Evolutionary conservation across 352 stramenopile species (phyloP), one percentile per base, ranked within the genome.

Genomic region (Phytophthora sp.): DNA sequence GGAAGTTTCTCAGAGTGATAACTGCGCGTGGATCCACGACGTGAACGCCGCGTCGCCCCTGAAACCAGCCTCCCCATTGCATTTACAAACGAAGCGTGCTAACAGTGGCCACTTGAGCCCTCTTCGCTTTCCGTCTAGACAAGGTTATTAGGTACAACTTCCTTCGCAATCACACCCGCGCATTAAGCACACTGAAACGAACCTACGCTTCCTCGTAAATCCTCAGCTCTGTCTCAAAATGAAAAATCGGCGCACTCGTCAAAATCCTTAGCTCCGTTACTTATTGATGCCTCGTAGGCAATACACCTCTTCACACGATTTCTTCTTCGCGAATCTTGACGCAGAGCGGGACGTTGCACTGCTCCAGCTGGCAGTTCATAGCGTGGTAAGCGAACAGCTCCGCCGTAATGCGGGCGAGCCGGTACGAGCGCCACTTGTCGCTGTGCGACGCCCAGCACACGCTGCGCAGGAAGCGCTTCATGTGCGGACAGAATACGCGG

Each of bases 401-500:
- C 23, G 77, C 78, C 0, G 69, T 84, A 10, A 77, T 58, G 9
- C 65, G 58, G 10, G 81, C 81, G 15, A 90, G 71, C 5, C 59
- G 66, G 34, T 76, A 84, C 15, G 63, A 58, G 27, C 76, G 66
- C 81, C 81, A 90, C 20, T 77, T 72, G 8, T 74, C 66, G 46
- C 72, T 88, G 50, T 88, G 81, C 27, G 81, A 88, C 24, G 75
- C 79, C 81, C 81, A 90, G 65, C 75, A 88, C 26, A 79, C 72
- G 37, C 77, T 85, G n/a, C 79, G 76, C 44, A 91, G 43, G 34
- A 88, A 87, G 1, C 78, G 81, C 70, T 88, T 88, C 78, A 88
- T 88, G 45, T 80, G 74, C 15, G 66, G 50, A 59, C 81, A 91
- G 12, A 87, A 69, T 20, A 73, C 66, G 15, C 61, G 44, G 54